These are phyloP conservation scores for Amanita polypyramis DNA, from an alignment of 768 basidiomycete genomes.

Conservation along the genomic window DNA sequence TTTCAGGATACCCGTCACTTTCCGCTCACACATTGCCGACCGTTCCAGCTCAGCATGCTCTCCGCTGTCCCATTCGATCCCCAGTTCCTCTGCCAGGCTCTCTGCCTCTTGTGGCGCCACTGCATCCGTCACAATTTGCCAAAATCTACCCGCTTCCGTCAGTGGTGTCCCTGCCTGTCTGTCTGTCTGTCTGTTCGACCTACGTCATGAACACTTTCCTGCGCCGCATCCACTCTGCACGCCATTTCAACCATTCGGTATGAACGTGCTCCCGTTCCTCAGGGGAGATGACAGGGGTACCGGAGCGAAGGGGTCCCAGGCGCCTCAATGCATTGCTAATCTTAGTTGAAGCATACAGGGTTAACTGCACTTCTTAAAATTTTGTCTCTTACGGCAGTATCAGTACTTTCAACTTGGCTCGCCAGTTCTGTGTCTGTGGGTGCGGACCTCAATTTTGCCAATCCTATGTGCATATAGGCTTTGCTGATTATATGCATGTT, in stretches of 20 bases:
- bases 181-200: too few relatives aligned
- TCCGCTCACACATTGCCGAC: slow-evolving; percentile 42
- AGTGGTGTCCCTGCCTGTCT: not conserved
- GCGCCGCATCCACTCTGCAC: slow-evolving; percentile 69
- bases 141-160: slow-evolving; percentile 43
- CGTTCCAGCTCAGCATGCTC: slow-evolving; percentile 63
- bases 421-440: slow-evolving; percentile 67
- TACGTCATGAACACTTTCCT: slow-evolving; percentile 71
- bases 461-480: slow-evolving; percentile 31
- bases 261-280: slow-evolving; percentile 64
- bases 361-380: slow-evolving; percentile 6
- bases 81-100: slow-evolving; percentile 67
- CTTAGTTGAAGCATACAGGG: slow-evolving; percentile 33
- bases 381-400: slow-evolving; percentile 36
- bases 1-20: slow-evolving; percentile 30
- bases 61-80: slow-evolving; percentile 65
- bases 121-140: slow-evolving; percentile 60
- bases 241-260: slow-evolving; percentile 70
- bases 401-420: slow-evolving; percentile 37
- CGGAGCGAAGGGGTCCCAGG: slow-evolving; percentile 57
- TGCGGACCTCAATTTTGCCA: slow-evolving; percentile 47
- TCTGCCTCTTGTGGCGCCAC: slow-evolving; percentile 55
- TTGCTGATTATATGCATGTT: not conserved
- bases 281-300: slow-evolving; percentile 55
- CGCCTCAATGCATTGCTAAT: slow-evolving; percentile 23